Conservation (phyloP, 805 yeast species). For the Monosporozyma aquatica region DNA sequence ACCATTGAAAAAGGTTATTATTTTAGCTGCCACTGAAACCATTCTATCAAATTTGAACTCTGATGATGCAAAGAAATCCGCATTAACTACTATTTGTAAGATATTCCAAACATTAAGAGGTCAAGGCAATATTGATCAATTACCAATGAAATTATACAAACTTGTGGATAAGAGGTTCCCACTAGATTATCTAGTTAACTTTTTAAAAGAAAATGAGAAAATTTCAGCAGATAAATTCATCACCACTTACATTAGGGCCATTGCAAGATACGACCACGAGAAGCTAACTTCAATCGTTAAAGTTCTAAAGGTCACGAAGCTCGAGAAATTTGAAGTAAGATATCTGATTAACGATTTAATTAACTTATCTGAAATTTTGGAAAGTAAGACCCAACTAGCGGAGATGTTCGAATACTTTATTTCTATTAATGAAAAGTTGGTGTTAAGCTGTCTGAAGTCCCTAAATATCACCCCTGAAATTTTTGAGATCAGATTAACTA, state of each 20-base stretch:
- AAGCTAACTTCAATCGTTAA: slow-evolving; percentile 31
- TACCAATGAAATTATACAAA: slow-evolving; percentile 33
- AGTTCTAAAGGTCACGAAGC: slow-evolving; percentile 26
- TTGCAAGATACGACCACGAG: slow-evolving; percentile 36
- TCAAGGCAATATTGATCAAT: slow-evolving; percentile 33
- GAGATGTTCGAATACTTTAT: slow-evolving; percentile 35
- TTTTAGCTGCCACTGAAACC: slow-evolving; percentile 53
- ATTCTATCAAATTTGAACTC: slow-evolving; percentile 40
- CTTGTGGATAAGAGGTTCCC: slow-evolving; percentile 22
- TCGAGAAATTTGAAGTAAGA: slow-evolving; percentile 33
- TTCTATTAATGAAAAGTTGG: slow-evolving; percentile 31
- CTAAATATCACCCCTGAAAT: slow-evolving; percentile 33
- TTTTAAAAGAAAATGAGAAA: slow-evolving; percentile 21
- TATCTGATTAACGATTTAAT: slow-evolving; percentile 33
- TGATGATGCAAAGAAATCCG: slow-evolving; percentile 34
- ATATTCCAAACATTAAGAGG: slow-evolving; percentile 40
- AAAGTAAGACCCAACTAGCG: slow-evolving; percentile 33
- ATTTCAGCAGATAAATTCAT: slow-evolving; percentile 33
- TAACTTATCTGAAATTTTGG: slow-evolving; percentile 30
- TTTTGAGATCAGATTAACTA: slow-evolving; percentile 59
- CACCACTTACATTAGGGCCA: slow-evolving; percentile 36
- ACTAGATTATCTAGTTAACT: slow-evolving; percentile 13
- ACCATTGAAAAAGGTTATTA: slow-evolving; percentile 46
- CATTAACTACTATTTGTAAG: slow-evolving; percentile 40
- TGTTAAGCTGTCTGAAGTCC: slow-evolving; percentile 33